A percentile compares a stretch with the other conserved stretches of the same genome.
Conservation (phyloP, 169 alveolate genomes). For the Plasmodium cynomolgi region DNA sequence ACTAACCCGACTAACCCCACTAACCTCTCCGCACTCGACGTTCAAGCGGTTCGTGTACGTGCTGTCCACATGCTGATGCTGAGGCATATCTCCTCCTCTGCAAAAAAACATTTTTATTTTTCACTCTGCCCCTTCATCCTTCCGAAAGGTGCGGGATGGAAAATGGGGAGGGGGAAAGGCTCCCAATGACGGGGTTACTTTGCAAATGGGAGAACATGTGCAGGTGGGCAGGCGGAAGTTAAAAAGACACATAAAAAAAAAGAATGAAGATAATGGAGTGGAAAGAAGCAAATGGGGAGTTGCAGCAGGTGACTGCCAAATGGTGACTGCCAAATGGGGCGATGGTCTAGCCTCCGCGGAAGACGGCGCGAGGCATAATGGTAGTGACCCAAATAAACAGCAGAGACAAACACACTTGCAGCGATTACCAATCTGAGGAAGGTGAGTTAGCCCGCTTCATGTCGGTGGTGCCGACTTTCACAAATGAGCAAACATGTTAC, state of each 20-base stretch:
- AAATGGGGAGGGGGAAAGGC: neutral
- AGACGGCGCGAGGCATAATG: neutral
- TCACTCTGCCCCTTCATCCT: slow-evolving; percentile 2
- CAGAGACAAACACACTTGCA: slow-evolving; percentile 1
- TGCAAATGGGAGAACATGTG: neutral
- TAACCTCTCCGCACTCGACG: neutral
- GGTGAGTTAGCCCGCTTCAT: neutral
- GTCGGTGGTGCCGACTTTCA: neutral
- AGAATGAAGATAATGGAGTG: neutral
- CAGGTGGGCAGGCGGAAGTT: neutral
- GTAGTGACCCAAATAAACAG: neutral
- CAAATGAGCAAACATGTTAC: neutral
- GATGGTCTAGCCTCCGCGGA: neutral
- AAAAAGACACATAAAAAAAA: neutral
- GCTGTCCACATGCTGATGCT: slow-evolving; percentile 36
- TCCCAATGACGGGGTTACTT: neutral
- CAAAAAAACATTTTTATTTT: slow-evolving; percentile 52
- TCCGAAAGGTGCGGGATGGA: neutral
- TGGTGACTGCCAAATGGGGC: neutral
- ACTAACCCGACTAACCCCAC: neutral
- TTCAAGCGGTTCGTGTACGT: slow-evolving; percentile 41
- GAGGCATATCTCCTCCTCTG: slow-evolving; percentile 51
- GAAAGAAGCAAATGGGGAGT: neutral
- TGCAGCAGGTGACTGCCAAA: neutral
- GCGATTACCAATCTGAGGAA: neutral